phyloP scores from a whole-genome alignment of 176 grass and related monocot species.

The Ensete glaucum region DNA sequence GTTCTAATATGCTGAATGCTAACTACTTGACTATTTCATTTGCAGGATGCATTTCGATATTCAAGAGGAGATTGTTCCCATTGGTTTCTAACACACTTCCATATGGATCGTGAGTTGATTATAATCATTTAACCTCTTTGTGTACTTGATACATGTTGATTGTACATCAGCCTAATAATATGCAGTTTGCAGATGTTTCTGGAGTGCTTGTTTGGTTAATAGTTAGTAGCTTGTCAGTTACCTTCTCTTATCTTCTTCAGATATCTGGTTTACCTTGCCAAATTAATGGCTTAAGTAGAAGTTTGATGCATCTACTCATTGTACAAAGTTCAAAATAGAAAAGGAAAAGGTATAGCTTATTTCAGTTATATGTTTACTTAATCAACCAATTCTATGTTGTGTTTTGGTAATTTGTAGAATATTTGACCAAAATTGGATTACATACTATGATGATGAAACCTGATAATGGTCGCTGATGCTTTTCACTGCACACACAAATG shows the following conservation, averaged over 20 bases:
- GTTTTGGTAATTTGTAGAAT: background rate
- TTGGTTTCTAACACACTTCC: conserved; percentile 97
- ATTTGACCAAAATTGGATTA: too few species aligned
- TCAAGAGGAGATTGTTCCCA: conserved; percentile 76
- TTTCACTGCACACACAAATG: background rate
- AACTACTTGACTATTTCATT: conserved; percentile 25
- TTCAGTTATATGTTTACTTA: too few species aligned
- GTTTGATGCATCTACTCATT: too few species aligned
- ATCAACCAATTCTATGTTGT: background rate
- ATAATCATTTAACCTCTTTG: background rate
- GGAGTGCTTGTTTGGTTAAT: background rate
- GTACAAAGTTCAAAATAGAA: too few species aligned
- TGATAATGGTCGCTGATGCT: background rate
- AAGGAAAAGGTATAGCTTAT: too few species aligned
- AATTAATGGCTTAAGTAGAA: too few species aligned
- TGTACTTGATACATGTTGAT: background rate
- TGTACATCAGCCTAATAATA: background rate
- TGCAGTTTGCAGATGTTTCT: background rate
- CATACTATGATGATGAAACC: too few species aligned
- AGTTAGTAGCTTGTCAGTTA: too few species aligned
- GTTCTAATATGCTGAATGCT: background rate
- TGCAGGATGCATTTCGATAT: conserved; percentile 92
- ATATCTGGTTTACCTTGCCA: too few species aligned
- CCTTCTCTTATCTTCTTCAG: too few species aligned
- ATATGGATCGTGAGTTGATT: conserved; percentile 74